Base-by-base conservation (phyloP, 768 basidiomycete genomes). In the Sporobolomyces pararoseus region DNA sequence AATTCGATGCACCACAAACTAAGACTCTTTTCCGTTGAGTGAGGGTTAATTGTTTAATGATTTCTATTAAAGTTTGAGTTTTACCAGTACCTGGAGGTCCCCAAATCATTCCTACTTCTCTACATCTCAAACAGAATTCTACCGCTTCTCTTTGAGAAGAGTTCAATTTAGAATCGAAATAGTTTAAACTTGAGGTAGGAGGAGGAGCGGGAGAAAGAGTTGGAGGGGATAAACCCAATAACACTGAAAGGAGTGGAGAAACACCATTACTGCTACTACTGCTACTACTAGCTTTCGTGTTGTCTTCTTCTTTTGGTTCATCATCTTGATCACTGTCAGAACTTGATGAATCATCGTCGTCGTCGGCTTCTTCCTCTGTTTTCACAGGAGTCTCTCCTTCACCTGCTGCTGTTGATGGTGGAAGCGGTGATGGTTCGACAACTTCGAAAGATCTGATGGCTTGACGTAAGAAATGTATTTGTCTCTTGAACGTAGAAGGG, bases 51-150 rank as follows among this genome's bases (percentile, higher is more conserved):
- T 97, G 94, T 34, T 90, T 86, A 67, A 97, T 90, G 59, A 96
- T 85, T 79, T 99, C 95, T 39, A 97, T 88, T 23, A 99, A 83
- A 0, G 95, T 96, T 74, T 92, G 90, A 0, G 95, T 99, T 82
- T 98, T 98, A 13, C 95, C 95, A 1, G 74, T 75, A 0, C 95
- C 95, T 69, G 96, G 96, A n/a, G 96, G 96, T 0, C 96, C 96
- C 76, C 98, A 94, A 31, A 99, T 92, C 75, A 91, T 91, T 1
- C 90, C 91, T 0, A 97, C 85, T 78, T 95, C 88, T 0, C 89
- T 86, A 70, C 85, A 85, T 0, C 23, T 14, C 7, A 99, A 79
- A n/a, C 88, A 88, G 76, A 96, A 93, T 60, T 80, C 82, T 37
- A 98, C 86, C 1, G 94, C 95, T 17, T 85, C 83, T 77, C 87